These are phyloP conservation scores for Eremothecium gossypii DNA, from an alignment of 1,139 yeast species.

Conservation along the genomic window DNA sequence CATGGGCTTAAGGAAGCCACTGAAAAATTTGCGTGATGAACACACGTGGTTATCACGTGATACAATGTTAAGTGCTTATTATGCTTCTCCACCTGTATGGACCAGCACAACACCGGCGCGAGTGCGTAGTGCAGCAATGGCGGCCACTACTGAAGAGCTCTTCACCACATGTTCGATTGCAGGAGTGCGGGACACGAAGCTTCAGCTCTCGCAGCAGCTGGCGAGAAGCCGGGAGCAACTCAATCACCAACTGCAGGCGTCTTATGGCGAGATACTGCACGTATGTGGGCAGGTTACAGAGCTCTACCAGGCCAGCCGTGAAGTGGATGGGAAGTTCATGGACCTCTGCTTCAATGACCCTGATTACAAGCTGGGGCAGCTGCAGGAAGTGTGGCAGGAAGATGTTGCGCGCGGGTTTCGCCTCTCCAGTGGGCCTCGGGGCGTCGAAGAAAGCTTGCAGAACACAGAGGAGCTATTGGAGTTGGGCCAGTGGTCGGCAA, in stretches of 20 bases:
- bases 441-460: too few relatives aligned
- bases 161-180: slow-evolving; percentile 13
- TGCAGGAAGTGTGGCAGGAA: background rate
- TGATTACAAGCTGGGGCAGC: slow-evolving; percentile 14
- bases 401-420: too few relatives aligned
- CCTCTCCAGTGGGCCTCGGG: too few relatives aligned
- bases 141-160: slow-evolving; percentile 1
- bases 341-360: slow-evolving; percentile 27
- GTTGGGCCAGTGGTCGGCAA: slow-evolving; percentile 4
- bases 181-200: slow-evolving; percentile 16
- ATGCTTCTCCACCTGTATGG: too few relatives aligned
- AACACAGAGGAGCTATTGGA: background rate
- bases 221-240: slow-evolving; percentile 15
- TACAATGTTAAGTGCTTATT: too few relatives aligned
- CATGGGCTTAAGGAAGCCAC: too few relatives aligned
- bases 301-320: slow-evolving; percentile 13
- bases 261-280: slow-evolving; percentile 19
- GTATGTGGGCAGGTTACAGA: slow-evolving; percentile 17
- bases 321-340: slow-evolving; percentile 19
- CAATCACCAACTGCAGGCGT: slow-evolving; percentile 13
- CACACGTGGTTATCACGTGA: too few relatives aligned
- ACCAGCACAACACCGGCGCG: too few relatives aligned
- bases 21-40: too few relatives aligned
- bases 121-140: too few relatives aligned
- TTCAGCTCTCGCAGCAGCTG: slow-evolving; percentile 13